These are phyloP conservation scores for Russula emetica DNA, from an alignment of 768 basidiomycete species.

Conservation along the genomic window DNA sequence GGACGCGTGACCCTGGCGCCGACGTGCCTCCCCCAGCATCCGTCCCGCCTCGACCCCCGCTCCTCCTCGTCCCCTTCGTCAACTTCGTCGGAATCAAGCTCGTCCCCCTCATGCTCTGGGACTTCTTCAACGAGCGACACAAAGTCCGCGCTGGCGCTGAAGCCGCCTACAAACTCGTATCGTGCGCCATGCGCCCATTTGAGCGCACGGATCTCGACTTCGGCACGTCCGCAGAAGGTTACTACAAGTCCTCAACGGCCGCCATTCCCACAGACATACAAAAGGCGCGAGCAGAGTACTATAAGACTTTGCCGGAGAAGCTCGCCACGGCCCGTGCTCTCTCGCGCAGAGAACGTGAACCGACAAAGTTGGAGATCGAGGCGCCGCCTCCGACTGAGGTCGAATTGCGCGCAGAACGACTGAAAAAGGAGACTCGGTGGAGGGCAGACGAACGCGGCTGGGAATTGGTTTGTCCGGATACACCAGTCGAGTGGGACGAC, in stretches of 20 bases:
- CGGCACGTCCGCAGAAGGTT: slow-evolving; percentile 58
- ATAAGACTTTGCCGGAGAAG: slow-evolving; percentile 60
- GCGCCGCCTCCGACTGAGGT: slow-evolving; percentile 85
- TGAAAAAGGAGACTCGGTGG: slow-evolving; percentile 90
- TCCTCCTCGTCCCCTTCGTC: slow-evolving; percentile 70
- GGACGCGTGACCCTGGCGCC: slow-evolving; percentile 30
- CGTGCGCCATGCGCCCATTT: slow-evolving; percentile 58
- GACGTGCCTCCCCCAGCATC: slow-evolving; percentile 47
- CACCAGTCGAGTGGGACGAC: slow-evolving; percentile 70
- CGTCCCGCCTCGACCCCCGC: slow-evolving; percentile 72
- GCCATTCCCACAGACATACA: slow-evolving; percentile 54
- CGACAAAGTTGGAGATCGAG: slow-evolving; percentile 76
- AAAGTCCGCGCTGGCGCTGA: slow-evolving; percentile 79
- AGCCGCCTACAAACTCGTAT: slow-evolving; percentile 71
- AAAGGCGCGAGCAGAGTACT: slow-evolving; percentile 71
- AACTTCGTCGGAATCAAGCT: slow-evolving; percentile 78
- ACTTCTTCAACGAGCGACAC: slow-evolving; percentile 84
- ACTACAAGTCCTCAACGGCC: slow-evolving; percentile 60
- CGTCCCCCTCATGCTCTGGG: slow-evolving; percentile 86
- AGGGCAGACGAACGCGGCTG: slow-evolving; percentile 73
- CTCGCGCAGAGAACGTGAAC: slow-evolving; percentile 66
- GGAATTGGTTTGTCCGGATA: slow-evolving; percentile 64
- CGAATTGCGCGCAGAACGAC: slow-evolving; percentile 79
- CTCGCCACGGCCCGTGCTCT: slow-evolving; percentile 72
- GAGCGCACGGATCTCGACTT: slow-evolving; percentile 64